Evolutionary conservation across 345 rosid species (phyloP).

Genomic region (Salix udensis): DNA sequence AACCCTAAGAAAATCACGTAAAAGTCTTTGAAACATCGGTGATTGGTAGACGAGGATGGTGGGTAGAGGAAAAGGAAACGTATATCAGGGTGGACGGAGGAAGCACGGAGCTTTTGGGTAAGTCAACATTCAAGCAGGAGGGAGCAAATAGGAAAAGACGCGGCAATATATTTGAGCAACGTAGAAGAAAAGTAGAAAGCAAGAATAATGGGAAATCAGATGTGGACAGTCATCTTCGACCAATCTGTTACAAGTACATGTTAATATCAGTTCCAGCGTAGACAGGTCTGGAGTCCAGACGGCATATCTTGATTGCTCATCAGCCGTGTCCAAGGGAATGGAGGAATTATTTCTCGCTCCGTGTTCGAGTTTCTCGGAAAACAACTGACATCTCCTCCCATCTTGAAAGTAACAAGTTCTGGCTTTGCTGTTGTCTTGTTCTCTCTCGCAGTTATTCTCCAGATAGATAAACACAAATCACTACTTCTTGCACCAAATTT

Average conservation of each 20-base stretch:
- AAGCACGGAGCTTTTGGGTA: not conserved
- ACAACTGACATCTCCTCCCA: not conserved
- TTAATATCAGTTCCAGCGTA: not conserved
- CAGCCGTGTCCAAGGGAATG: not conserved
- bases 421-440: not conserved
- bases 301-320: not conserved
- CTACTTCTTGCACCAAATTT: not conserved
- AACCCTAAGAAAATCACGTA: not conserved
- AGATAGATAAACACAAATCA: not conserved
- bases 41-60: not conserved
- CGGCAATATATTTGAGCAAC: not conserved
- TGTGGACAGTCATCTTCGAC: not conserved
- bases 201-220: not conserved
- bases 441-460: not conserved
- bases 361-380: not conserved
- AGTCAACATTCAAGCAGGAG: not conserved
- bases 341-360: not conserved
- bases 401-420: not conserved
- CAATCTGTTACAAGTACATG: too few relatives aligned
- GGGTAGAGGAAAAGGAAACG: not conserved
- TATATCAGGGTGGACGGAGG: not conserved
- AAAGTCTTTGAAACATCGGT: not conserved
- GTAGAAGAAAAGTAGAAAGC: not conserved
- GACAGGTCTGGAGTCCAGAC: not conserved
- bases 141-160: not conserved